These are phyloP conservation scores for Curvularia spicifera DNA, from an alignment of 2,329 filamentous ascomycete genomes.

Conservation along the genomic window DNA sequence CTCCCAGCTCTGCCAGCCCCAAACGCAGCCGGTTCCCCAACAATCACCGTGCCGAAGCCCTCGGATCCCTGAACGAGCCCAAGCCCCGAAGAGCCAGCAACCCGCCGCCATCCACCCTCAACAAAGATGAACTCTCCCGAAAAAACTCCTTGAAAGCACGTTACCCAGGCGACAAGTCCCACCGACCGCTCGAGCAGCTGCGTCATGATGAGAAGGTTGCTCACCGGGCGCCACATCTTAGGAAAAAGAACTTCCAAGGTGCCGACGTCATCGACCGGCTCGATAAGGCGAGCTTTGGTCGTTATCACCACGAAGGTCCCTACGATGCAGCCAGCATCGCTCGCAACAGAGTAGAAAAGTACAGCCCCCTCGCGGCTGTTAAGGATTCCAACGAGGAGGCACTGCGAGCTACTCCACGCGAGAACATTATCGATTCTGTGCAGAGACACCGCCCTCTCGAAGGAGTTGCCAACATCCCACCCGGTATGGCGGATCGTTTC, in stretches of 20 bases:
- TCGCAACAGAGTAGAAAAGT: constrained; percentile 69
- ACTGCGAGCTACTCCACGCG: constrained; percentile 77
- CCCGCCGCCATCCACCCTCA: constrained; percentile 28
- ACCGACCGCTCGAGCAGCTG: constrained; percentile 71
- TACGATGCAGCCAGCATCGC: constrained; percentile 82
- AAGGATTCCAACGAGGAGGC: constrained; percentile 75
- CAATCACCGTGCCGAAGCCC: constrained; percentile 42
- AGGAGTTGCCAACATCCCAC: constrained; percentile 77
- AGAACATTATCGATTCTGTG: constrained; percentile 78
- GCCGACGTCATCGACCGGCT: constrained; percentile 83
- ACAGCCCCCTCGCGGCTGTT: constrained; percentile 79
- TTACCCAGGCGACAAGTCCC: constrained; percentile 68
- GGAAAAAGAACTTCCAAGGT: constrained; percentile 68
- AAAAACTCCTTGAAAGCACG: constrained; percentile 64
- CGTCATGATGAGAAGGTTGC: constrained; percentile 68
- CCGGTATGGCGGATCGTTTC: constrained; percentile 70
- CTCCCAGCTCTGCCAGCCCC: constrained; percentile 63
- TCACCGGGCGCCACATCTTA: constrained; percentile 70
- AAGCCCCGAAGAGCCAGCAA: constrained; percentile 47
- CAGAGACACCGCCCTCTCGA: constrained; percentile 78
- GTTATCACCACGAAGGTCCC: constrained; percentile 89
- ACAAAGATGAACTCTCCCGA: constrained; percentile 37
- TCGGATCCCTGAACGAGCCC: constrained; percentile 38
- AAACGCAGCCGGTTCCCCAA: constrained; percentile 49
- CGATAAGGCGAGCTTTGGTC: constrained; percentile 67